These are phyloP conservation scores for Phyllosticta citriasiana DNA, from an alignment of 2,329 filamentous ascomycete species.

Conservation along the genomic window DNA sequence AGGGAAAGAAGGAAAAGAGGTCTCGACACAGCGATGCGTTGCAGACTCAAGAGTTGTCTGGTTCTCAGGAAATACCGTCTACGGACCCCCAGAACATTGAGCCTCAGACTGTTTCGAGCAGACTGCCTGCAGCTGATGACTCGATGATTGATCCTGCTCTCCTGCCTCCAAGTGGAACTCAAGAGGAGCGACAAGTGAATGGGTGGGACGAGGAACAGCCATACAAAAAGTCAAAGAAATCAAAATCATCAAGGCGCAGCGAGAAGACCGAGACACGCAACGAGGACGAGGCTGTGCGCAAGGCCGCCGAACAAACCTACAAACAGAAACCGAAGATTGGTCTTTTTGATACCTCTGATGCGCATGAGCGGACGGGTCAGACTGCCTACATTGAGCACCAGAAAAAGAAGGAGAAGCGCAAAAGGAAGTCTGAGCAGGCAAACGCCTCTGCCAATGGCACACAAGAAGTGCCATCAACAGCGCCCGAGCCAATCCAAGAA, in stretches of 20 bases:
- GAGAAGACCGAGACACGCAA: neutral
- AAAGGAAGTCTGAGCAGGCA: neutral
- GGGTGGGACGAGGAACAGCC: neutral
- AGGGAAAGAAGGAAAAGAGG: neutral
- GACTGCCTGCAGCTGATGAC: neutral
- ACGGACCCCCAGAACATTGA: neutral
- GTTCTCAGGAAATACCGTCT: neutral
- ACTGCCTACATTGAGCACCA: slow-evolving; percentile 5
- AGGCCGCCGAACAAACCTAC: neutral
- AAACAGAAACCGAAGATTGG: neutral
- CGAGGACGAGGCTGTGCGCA: neutral
- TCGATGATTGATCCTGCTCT: slow-evolving; percentile 4
- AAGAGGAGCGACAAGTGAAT: neutral
- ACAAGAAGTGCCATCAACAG: neutral
- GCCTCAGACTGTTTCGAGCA: neutral
- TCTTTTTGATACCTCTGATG: neutral
- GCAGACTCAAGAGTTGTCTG: neutral
- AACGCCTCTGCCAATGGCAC: neutral
- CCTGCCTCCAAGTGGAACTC: neutral
- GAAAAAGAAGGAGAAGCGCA: slow-evolving; percentile 8
- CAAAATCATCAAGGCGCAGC: neutral
- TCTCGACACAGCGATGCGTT: neutral
- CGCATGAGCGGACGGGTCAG: neutral
- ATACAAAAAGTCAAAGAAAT: slow-evolving; percentile 5
- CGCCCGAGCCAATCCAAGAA: neutral